phyloP scores from a whole-genome alignment of 805 yeast species.

The Yamadazyma sp. region DNA sequence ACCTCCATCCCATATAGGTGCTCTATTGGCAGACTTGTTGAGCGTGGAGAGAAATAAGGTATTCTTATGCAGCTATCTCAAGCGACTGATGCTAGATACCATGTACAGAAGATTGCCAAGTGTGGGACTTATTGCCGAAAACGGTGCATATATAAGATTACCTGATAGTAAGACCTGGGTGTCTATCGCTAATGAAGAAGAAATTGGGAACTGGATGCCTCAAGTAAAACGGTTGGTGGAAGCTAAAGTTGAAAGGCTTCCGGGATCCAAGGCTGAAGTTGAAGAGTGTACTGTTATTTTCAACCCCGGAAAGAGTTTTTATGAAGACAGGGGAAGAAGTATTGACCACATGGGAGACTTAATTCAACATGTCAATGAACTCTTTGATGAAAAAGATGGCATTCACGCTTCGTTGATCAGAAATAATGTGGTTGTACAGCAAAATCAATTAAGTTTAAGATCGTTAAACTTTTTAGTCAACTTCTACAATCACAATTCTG shows the following conservation, averaged over 20 bases:
- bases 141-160: constrained; percentile 75
- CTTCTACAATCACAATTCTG: constrained; percentile 27
- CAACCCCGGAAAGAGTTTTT: constrained; percentile 68
- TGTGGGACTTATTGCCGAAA: constrained; percentile 85
- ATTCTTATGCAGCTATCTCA: constrained; percentile 67
- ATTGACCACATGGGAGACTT: constrained; percentile 76
- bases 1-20: constrained; percentile 60
- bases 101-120: constrained; percentile 65
- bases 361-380: constrained; percentile 79
- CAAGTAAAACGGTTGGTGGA: constrained; percentile 54
- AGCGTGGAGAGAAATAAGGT: constrained; percentile 62
- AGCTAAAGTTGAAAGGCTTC: constrained; percentile 70
- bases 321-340: constrained; percentile 61
- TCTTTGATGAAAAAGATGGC: constrained; percentile 48
- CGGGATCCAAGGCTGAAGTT: constrained; percentile 70
- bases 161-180: constrained; percentile 58
- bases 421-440: constrained; percentile 70
- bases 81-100: constrained; percentile 63
- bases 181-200: constrained; percentile 53
- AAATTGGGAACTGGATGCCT: constrained; percentile 55
- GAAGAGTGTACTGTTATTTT: constrained; percentile 77
- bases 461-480: constrained; percentile 55
- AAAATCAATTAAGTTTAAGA: constrained; percentile 54
- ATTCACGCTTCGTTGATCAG: constrained; percentile 78
- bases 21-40: constrained; percentile 59